A percentile compares a stretch with the other conserved stretches of the same genome.
phyloP scores from a whole-genome alignment of 2,329 filamentous ascomycete genomes.

The Fusarium sp. region DNA sequence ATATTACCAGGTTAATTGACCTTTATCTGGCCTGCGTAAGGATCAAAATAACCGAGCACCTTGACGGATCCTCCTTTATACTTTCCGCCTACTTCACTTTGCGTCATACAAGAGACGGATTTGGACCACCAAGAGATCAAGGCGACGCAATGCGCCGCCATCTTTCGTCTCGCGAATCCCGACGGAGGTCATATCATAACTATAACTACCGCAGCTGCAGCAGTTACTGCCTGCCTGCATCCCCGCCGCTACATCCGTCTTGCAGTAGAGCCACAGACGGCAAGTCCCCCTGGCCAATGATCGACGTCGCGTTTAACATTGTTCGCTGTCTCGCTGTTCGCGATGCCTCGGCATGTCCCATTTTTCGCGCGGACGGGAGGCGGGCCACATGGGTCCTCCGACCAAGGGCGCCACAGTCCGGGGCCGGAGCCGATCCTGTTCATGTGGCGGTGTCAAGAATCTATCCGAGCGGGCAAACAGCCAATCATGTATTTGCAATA shows the following conservation, averaged over 20 bases:
- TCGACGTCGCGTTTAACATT: background rate
- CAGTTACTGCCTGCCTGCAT: background rate
- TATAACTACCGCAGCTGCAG: background rate
- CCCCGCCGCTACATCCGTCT: background rate
- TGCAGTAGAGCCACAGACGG: background rate
- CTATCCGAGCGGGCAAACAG: background rate
- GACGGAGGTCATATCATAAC: no score
- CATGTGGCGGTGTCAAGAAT: background rate
- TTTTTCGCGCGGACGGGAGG: background rate
- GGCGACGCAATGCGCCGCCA: background rate
- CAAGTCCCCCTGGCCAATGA: background rate
- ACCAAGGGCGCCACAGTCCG: background rate
- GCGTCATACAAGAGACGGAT: background rate
- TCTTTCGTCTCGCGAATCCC: background rate
- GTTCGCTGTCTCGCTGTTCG: background rate
- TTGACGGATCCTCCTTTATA: background rate
- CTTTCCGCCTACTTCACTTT: background rate
- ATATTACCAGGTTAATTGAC: background rate
- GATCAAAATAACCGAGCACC: background rate
- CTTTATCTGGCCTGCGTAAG: background rate
- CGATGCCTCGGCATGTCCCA: slow-evolving; percentile 5
- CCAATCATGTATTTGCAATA: background rate
- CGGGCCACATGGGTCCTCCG: background rate
- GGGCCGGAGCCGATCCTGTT: background rate
- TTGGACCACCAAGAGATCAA: background rate